Conservation (phyloP, 192 early-diverging fungal genomes). For the Umbelopsis isabellina region DNA sequence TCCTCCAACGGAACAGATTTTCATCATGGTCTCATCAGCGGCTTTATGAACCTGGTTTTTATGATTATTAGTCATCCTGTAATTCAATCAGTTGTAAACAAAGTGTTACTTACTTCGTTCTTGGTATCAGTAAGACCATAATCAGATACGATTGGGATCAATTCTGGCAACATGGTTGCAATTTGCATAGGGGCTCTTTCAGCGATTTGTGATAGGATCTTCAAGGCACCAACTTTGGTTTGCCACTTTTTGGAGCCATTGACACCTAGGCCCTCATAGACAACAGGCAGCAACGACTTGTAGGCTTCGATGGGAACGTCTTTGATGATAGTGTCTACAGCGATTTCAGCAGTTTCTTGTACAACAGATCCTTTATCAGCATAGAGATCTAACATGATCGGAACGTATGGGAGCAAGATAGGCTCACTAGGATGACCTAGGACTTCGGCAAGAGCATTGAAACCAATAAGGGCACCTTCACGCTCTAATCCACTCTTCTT, state of each 20-base stretch:
- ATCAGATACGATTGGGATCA: constrained; percentile 73
- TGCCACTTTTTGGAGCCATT: constrained; percentile 75
- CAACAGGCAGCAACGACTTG: constrained; percentile 60
- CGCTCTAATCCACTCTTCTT: constrained; percentile 67
- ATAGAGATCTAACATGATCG: constrained; percentile 60
- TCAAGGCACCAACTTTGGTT: constrained; percentile 65
- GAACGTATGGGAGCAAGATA: constrained; percentile 59
- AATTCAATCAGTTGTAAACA: background rate
- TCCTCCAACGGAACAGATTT: constrained; percentile 70
- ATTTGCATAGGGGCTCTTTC: constrained; percentile 52
- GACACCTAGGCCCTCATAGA: constrained; percentile 56
- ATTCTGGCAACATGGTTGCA: constrained; percentile 53
- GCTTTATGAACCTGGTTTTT: constrained; percentile 24
- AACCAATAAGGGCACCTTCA: constrained; percentile 67
- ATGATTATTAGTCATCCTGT: background rate
- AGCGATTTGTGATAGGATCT: constrained; percentile 47
- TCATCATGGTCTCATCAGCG: constrained; percentile 68
- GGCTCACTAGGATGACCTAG: constrained; percentile 68
- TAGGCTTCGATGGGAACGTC: constrained; percentile 50
- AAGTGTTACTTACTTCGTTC: constrained; percentile 56
- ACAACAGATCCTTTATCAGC: constrained; percentile 57
- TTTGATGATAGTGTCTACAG: constrained; percentile 42
- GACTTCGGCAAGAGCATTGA: constrained; percentile 61
- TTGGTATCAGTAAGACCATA: constrained; percentile 74
- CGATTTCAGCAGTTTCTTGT: constrained; percentile 51